phyloP scores from a whole-genome alignment of 345 rosid genomes.

The Capsella bursapastoris region DNA sequence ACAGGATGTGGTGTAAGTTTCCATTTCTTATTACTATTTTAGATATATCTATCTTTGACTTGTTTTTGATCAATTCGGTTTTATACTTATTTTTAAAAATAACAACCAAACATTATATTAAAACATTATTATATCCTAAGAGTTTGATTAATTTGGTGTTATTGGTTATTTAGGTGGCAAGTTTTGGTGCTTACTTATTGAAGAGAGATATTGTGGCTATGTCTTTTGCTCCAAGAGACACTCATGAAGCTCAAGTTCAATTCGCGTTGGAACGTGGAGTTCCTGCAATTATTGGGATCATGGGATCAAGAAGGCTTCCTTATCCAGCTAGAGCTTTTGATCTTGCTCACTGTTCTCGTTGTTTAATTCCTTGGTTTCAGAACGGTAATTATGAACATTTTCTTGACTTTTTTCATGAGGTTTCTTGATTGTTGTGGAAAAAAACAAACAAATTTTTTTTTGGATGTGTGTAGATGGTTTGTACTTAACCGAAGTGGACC shows the following conservation, averaged over 20 bases:
- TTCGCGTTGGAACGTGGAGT: conserved; percentile 97
- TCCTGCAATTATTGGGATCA: conserved; percentile 88
- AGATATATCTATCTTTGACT: not conserved
- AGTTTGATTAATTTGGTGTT: not conserved
- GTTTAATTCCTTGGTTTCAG: conserved; percentile 85
- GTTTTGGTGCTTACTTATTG: conserved; percentile 93
- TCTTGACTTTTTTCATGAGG: not conserved
- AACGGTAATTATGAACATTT: conserved; percentile 52
- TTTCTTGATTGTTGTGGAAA: conserved; percentile 45
- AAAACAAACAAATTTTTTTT: too few relatives aligned
- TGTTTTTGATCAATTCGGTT: not conserved
- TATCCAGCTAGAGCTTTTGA: conserved; percentile 97
- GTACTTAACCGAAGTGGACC: conserved; percentile 86
- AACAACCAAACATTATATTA: conserved; percentile 3
- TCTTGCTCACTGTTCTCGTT: conserved; percentile 96
- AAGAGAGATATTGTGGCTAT: conserved; percentile 73
- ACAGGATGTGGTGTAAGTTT: conserved; percentile 95
- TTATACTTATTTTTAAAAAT: not conserved
- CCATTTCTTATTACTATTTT: not conserved
- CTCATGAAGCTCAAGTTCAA: conserved; percentile 96
- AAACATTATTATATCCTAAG: too few relatives aligned
- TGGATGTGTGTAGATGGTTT: conserved; percentile 63
- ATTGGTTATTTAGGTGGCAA: conserved; percentile 69
- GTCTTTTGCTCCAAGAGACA: conserved; percentile 98
- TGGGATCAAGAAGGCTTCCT: conserved; percentile 87